A percentile compares a stretch with the other conserved stretches of the same genome.
Conservation (phyloP, 192 early-diverging fungal genomes). For the Funneliformis geosporum region DNA sequence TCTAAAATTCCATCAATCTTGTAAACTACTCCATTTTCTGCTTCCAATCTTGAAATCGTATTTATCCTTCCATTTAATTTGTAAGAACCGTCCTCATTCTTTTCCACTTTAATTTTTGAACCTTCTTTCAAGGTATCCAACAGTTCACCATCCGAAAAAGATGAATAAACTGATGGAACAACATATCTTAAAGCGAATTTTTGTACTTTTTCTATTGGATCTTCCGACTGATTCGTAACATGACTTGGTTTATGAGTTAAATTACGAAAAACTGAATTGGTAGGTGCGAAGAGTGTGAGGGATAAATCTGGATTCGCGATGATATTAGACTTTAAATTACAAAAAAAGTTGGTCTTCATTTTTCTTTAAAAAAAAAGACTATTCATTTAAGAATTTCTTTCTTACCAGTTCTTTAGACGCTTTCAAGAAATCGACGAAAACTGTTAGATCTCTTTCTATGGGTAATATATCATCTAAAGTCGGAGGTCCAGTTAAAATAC, state of each 20-base stretch:
- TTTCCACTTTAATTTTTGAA: not conserved
- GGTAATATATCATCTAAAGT: conserved; percentile 29
- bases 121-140: not conserved
- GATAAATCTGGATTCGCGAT: not conserved
- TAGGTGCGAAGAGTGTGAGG: conserved; percentile 10
- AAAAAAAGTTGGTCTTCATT: not conserved
- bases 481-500: not conserved
- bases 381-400: not conserved
- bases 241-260: not conserved
- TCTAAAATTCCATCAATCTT: conserved; percentile 19
- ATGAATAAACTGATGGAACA: not conserved
- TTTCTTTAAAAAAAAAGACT: not conserved
- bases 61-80: conserved; percentile 25
- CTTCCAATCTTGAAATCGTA: not conserved
- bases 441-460: conserved; percentile 26
- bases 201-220: conserved; percentile 9
- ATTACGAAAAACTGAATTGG: conserved; percentile 12
- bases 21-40: conserved; percentile 22
- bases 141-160: not conserved
- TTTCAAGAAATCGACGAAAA: conserved; percentile 15
- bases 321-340: not conserved
- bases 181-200: conserved; percentile 23
- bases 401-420: conserved; percentile 20
- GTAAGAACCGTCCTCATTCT: not conserved
- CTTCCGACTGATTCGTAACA: not conserved